These are phyloP conservation scores for Cyberlindnera subsufficiens DNA, from an alignment of 805 yeast genomes.

Conservation along the genomic window DNA sequence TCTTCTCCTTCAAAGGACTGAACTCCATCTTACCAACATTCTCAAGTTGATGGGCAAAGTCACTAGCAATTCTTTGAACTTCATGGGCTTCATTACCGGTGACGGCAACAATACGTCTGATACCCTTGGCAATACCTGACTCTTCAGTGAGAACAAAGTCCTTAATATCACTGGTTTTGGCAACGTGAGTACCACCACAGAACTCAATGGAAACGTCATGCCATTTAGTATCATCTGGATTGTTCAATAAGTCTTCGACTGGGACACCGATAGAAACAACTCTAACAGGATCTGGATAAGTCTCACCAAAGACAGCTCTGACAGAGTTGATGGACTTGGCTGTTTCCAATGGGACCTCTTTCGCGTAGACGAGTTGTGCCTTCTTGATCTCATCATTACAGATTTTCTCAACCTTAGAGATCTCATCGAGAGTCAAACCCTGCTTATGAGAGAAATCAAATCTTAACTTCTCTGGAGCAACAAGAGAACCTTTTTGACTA, in stretches of 20 bases:
- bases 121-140: conserved; percentile 97
- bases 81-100: conserved; percentile 88
- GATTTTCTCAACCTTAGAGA: conserved; percentile 69
- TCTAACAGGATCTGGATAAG: conserved; percentile 98
- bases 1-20: conserved; percentile 74
- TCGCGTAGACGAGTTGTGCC: conserved; percentile 68
- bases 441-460: conserved; percentile 95
- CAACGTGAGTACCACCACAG: conserved; percentile 99
- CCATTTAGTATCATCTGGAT: conserved; percentile 78
- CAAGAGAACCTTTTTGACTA: conserved; percentile 96
- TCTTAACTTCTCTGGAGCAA: conserved; percentile 90
- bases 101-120: conserved; percentile 95
- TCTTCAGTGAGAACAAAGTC: conserved; percentile 89
- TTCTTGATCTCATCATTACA: conserved; percentile 66
- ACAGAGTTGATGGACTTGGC: conserved; percentile 80
- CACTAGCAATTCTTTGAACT: conserved; percentile 79
- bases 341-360: conserved; percentile 68
- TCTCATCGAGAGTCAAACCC: conserved; percentile 66
- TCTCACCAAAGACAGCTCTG: conserved; percentile 98
- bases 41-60: conserved; percentile 56
- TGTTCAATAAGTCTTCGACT: conserved; percentile 69
- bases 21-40: conserved; percentile 59
- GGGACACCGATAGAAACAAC: conserved; percentile 94
- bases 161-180: conserved; percentile 87
- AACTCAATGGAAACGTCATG: conserved; percentile 77